Conservation (phyloP, 306 rosid genomes). For the Argentina anserina region DNA sequence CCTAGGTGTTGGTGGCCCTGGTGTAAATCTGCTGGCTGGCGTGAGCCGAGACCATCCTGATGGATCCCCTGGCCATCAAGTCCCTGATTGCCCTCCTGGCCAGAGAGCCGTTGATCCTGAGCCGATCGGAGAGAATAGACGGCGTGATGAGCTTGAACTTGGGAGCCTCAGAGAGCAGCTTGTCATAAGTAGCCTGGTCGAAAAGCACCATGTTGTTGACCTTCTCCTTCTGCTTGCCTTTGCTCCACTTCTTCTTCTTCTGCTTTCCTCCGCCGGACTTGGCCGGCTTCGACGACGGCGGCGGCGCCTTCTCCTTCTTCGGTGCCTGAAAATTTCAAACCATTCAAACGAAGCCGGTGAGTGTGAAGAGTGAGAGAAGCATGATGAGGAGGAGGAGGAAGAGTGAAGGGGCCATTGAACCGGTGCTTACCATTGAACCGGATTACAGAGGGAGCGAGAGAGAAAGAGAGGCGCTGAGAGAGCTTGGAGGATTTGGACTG, state of each 20-base stretch:
- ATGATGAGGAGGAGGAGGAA: not conserved
- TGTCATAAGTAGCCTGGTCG: constrained; percentile 8
- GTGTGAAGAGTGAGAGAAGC: not conserved
- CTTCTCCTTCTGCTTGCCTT: constrained; percentile 3
- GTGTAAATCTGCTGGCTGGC: constrained; percentile 30
- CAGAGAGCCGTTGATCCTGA: constrained; percentile 1
- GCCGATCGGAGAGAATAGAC: not conserved
- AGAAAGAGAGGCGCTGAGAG: not conserved
- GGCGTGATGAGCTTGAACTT: constrained; percentile 8
- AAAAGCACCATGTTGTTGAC: constrained; percentile 11
- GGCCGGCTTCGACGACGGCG: constrained; percentile 4
- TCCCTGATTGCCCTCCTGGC: constrained; percentile 19
- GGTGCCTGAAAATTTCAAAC: not conserved
- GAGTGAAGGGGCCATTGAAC: not conserved
- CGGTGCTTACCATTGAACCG: not conserved
- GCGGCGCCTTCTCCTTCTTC: constrained; percentile 4
- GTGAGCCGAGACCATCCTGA: constrained; percentile 26
- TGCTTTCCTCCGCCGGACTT: constrained; percentile 1
- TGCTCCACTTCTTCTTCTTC: constrained; percentile 3
- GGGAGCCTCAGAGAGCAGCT: constrained; percentile 2
- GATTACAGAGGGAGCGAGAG: not conserved
- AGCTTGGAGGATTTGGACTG: too few relatives aligned
- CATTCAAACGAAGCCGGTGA: not conserved
- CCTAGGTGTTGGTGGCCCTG: constrained; percentile 28
- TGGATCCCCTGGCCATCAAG: constrained; percentile 27